Conservation (phyloP, 1,284 basidiomycete species). For the Fomitopsis pinicola region DNA sequence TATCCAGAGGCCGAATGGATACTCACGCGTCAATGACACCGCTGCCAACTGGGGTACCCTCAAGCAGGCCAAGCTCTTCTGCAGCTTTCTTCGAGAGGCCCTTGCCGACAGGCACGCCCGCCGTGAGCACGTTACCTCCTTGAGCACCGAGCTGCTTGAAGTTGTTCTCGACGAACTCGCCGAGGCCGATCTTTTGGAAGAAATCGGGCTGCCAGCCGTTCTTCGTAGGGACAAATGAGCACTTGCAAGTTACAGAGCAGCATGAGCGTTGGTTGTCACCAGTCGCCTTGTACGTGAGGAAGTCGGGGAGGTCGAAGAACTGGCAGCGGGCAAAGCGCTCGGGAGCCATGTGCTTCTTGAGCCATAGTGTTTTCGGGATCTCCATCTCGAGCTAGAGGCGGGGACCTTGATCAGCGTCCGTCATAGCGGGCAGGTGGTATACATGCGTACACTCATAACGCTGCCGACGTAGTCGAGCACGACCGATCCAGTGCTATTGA, state of each 20-base stretch:
- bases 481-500: slow-evolving; percentile 82
- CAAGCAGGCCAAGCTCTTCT: slow-evolving; percentile 77
- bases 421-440: neutral
- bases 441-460: slow-evolving; percentile 66
- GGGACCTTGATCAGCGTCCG: neutral
- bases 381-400: slow-evolving; percentile 87
- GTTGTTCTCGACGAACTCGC: slow-evolving; percentile 59
- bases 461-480: slow-evolving; percentile 96
- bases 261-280: slow-evolving; percentile 75
- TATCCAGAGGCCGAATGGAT: neutral
- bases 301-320: slow-evolving; percentile 98
- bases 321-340: slow-evolving; percentile 78
- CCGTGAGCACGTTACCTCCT: slow-evolving; percentile 70
- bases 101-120: slow-evolving; percentile 86
- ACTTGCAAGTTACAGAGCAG: slow-evolving; percentile 97
- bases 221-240: slow-evolving; percentile 84
- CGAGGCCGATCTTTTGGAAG: slow-evolving; percentile 80
- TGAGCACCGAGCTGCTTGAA: slow-evolving; percentile 81
- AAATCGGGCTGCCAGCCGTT: slow-evolving; percentile 88
- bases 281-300: slow-evolving; percentile 92
- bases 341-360: slow-evolving; percentile 83
- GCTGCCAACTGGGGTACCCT: slow-evolving; percentile 93
- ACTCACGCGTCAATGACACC: slow-evolving; percentile 92
- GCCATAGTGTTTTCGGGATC: slow-evolving; percentile 94
- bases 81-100: slow-evolving; percentile 82